A percentile compares a stretch with the other conserved stretches of the same genome.
These are phyloP conservation scores for Pseudogymnoascus sp. DNA, from an alignment of 2,329 filamentous ascomycete species.

Conservation along the genomic window DNA sequence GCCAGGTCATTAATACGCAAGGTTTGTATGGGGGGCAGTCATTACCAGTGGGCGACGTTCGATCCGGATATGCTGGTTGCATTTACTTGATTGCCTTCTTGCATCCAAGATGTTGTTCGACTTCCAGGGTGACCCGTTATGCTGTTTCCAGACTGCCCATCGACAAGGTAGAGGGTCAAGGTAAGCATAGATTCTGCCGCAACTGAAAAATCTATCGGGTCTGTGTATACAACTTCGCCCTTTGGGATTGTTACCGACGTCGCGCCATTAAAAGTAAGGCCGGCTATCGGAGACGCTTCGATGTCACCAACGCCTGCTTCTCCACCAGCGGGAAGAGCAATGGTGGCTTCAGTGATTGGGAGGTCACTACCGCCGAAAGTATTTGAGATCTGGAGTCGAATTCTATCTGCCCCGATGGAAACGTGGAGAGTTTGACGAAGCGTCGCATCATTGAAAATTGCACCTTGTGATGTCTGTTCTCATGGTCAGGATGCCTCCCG, in stretches of 20 bases:
- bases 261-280: slow-evolving; percentile 50
- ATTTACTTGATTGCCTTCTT: slow-evolving; percentile 45
- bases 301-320: slow-evolving; percentile 46
- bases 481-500: not conserved
- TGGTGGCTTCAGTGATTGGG: slow-evolving; percentile 48
- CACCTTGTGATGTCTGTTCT: slow-evolving; percentile 29
- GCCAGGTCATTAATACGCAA: no score
- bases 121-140: slow-evolving; percentile 60
- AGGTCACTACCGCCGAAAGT: slow-evolving; percentile 54
- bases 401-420: slow-evolving; percentile 45
- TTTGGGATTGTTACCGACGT: slow-evolving; percentile 43
- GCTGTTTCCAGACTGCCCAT: slow-evolving; percentile 45
- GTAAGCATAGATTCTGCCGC: slow-evolving; percentile 44
- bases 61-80: slow-evolving; percentile 33
- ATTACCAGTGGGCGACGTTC: slow-evolving; percentile 32
- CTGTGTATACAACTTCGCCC: slow-evolving; percentile 51
- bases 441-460: slow-evolving; percentile 53
- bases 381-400: slow-evolving; percentile 58
- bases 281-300: slow-evolving; percentile 41
- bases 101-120: slow-evolving; percentile 53
- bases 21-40: not conserved
- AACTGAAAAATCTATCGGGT: slow-evolving; percentile 49
- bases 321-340: slow-evolving; percentile 47
- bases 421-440: slow-evolving; percentile 58
- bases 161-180: slow-evolving; percentile 48